Evolutionary conservation across 441 rosid species (phyloP).

Genomic region (Raphanus hybrid): DNA sequence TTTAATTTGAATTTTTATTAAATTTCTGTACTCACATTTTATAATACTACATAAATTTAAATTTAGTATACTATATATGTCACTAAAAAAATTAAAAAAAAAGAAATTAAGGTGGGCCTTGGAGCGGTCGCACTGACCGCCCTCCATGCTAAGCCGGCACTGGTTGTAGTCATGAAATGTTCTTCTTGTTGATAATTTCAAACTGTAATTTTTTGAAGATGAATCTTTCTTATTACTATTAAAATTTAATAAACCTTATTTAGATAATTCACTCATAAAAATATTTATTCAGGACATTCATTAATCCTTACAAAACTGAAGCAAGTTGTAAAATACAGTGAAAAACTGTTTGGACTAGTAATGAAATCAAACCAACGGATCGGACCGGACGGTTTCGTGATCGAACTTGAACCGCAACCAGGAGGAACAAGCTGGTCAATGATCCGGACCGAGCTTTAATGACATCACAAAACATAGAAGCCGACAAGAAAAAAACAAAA

Average conservation of each 20-base stretch:
- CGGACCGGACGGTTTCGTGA: conserved; percentile 23
- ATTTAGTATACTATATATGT: no score
- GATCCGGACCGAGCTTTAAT: conserved; percentile 26
- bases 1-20: no score
- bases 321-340: background rate
- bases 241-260: background rate
- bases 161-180: background rate
- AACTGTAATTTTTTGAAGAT: background rate
- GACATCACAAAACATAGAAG: conserved; percentile 3
- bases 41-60: no score
- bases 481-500: background rate
- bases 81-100: no score
- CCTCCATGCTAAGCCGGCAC: no score
- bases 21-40: no score
- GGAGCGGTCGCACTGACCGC: no score
- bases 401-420: conserved; percentile 17
- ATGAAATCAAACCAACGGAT: background rate
- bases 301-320: background rate
- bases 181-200: background rate
- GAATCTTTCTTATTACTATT: background rate
- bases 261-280: background rate
- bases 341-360: background rate
- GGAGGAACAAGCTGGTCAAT: conserved; percentile 16
- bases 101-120: no score
- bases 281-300: background rate